Base-by-base conservation (phyloP, 495 filamentous ascomycete species). In the Trichoderma virens region DNA sequence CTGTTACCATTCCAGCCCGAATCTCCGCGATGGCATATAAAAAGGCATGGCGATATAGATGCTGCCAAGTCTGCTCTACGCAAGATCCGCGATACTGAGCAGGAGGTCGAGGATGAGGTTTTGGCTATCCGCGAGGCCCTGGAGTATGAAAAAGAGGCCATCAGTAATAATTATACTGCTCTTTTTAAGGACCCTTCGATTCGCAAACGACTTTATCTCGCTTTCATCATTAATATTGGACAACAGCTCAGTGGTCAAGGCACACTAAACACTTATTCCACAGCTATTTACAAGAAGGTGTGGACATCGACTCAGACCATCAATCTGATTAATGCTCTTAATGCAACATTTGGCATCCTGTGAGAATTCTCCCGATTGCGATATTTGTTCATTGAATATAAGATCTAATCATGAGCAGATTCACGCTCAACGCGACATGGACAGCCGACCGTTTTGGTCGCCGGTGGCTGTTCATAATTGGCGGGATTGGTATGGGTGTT, bases 241-340 rank as follows among this genome's bases (percentile, higher is more conserved):
- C 84, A 87, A 67, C 84, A 87, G 67, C 71, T 87, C 23, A 86
- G 82, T 27, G 84, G 84, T 34, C 83, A 86, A 66, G 84, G 85
- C 68, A 81, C 82, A 32, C 74, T 88, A 41, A 87, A 87, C 77
- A 76, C 78, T 9, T 88, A 88, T 74, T 85, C 81, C 16, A 84
- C 83, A 51, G 82, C 81, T 65, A 84, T 88, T 62, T 88, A 87
- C 72, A 76, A 87, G 72, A 83, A 85, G 70, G 79, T 88, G n/a
- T 88, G 84, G 70, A 74, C 72, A 16, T 78, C 74, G 62, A 79
- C 66, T 9, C 73, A 69, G 67, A 72, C 83, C 30, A 85, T 89
- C 67, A 81, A 82, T 61, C 74, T 89, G 5, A 87, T 86, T 63
- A 88, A 86, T 70, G 81, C 85, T 45, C 82, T 90, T 69, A 90